These are phyloP conservation scores for Diplodia sapinea DNA, from an alignment of 2,329 filamentous ascomycete species.

Conservation along the genomic window DNA sequence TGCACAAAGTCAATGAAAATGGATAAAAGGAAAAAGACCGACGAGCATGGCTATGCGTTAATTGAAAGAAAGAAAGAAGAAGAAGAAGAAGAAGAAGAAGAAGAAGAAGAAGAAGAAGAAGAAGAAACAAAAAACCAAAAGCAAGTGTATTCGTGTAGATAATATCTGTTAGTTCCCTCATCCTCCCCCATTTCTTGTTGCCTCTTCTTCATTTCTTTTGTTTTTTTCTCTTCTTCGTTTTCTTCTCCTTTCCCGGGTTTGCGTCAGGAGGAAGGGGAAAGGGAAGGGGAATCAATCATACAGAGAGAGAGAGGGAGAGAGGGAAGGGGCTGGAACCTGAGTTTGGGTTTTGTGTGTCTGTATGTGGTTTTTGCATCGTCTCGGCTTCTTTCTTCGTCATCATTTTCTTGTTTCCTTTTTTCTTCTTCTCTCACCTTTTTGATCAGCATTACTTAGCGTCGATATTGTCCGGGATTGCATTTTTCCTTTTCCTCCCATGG, in stretches of 20 bases:
- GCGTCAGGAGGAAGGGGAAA: neutral
- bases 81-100: neutral
- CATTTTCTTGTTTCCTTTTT: neutral
- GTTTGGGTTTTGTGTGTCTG: conserved; percentile 3
- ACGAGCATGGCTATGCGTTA: neutral
- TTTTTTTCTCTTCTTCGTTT: neutral
- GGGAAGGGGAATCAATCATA: neutral
- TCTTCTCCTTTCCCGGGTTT: neutral
- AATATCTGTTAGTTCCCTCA: neutral
- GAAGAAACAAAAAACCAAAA: neutral
- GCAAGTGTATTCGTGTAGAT: conserved; percentile 28
- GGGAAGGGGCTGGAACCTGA: conserved; percentile 17
- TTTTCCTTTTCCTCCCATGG: too few species aligned
- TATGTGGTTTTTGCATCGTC: neutral
- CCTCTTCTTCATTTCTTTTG: neutral
- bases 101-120: neutral
- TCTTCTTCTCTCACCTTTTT: neutral
- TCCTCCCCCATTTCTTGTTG: neutral
- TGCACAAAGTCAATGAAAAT: neutral
- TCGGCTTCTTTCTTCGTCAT: conserved; percentile 26
- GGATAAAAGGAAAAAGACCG: neutral
- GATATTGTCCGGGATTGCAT: neutral
- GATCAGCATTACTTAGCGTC: neutral
- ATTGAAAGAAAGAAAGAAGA: neutral
- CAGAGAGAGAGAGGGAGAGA: neutral